These are phyloP conservation scores for Monosiga brevicollis DNA, from an alignment of 78 protist species.

Conservation along the genomic window DNA sequence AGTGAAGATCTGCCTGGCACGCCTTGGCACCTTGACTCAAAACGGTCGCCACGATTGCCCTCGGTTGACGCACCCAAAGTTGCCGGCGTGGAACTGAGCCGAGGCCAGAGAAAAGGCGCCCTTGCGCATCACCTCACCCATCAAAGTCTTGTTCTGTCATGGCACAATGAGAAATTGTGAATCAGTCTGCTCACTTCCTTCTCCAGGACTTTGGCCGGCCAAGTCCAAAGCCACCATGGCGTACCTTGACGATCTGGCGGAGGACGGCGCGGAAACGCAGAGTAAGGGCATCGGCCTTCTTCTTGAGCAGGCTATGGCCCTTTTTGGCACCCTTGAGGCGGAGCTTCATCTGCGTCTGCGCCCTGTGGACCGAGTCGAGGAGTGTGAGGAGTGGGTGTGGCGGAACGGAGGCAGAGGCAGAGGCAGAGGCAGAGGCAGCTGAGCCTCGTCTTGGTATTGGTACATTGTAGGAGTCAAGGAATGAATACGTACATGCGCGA, in stretches of 20 bases:
- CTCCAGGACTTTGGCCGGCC: too few relatives aligned
- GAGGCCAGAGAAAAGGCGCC: slow-evolving; percentile 69
- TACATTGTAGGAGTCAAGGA: too few relatives aligned
- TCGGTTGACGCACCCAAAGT: slow-evolving; percentile 55
- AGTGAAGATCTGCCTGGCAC: too few relatives aligned
- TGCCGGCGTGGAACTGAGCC: slow-evolving; percentile 73
- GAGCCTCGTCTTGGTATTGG: neutral
- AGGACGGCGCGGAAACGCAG: slow-evolving; percentile 66
- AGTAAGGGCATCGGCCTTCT: slow-evolving; percentile 90
- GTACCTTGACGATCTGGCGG: slow-evolving; percentile 43
- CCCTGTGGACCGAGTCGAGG: slow-evolving; percentile 30
- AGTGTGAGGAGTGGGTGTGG: neutral
- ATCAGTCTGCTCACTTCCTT: too few relatives aligned
- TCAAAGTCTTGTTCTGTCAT: slow-evolving; percentile 25
- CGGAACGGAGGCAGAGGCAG: neutral
- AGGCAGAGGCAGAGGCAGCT: neutral
- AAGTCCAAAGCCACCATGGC: neutral
- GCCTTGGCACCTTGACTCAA: too few relatives aligned
- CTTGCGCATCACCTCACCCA: slow-evolving; percentile 60
- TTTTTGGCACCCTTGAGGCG: slow-evolving; percentile 85
- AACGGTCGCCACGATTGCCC: slow-evolving; percentile 7
- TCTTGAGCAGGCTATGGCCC: slow-evolving; percentile 89
- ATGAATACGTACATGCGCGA: slow-evolving; percentile 9
- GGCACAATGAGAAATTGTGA: too few relatives aligned
- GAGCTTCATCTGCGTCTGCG: slow-evolving; percentile 65